Evolutionary conservation across 805 yeast genomes (phyloP), one percentile per base, ranked within the genome.

Genomic region (Hanseniaspora meyeri): DNA sequence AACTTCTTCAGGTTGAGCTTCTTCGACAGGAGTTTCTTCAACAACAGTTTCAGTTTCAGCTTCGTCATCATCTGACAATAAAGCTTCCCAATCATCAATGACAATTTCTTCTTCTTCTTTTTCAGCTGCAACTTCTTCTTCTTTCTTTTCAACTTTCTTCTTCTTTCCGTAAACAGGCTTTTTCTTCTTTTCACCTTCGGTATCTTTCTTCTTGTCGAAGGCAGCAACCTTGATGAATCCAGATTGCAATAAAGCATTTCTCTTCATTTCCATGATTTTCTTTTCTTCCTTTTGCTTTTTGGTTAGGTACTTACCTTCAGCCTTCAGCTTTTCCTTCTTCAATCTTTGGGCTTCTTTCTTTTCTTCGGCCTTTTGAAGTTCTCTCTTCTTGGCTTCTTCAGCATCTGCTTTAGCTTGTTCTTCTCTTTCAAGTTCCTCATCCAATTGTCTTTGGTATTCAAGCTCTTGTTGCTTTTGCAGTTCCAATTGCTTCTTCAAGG

Each of bases 241-340:
- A 38, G 89, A 73, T 58, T 83, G 83, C 61, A 91, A 76, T 60
- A 91, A 75, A 65, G 83, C 89, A 61, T 86, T 86, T 70, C 95
- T 85, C 74, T 97, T 88, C 68, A 86, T 85, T 67, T 91, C 97
- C 65, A 83, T 79, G 43, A 82, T 70, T 55, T 82, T 87, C 73
- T 87, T 86, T 68, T 89, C 95, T 70, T 89, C 96, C 72, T 86
- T 88, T 76, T 93, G 98, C 68, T 90, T 91, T 75, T 87, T 93
- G 59, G 96, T 86, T 67, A 93, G 73, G 56, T 83, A 81, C 68
- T 93, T 93, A 66, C 99, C 99, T 72, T 91, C 97, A 38, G 96
- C 93, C 72, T 87, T 87, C 69, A 93, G 80, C 72, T 87, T 91
- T 65, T 93, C 98, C 62, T 80, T 84, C 76, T 85, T 89, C 59